Conservation (phyloP, 2,329 filamentous ascomycete genomes). For the Cercospora sp. region DNA sequence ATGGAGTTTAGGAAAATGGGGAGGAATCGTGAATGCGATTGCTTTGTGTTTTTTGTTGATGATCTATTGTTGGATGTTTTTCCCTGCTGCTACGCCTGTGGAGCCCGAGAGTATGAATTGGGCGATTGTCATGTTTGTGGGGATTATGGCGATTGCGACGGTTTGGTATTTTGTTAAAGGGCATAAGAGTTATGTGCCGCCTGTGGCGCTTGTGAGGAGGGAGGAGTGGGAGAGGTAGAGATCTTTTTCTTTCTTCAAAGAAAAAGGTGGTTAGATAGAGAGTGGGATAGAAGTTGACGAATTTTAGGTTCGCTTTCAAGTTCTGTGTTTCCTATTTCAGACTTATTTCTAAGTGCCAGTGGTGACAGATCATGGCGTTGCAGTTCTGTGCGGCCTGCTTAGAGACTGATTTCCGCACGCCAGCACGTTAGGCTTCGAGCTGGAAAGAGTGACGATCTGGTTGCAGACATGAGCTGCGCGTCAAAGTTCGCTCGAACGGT, state of each 20-base stretch:
- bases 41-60: slow-evolving; percentile 10
- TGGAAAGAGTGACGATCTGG: no score
- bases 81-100: slow-evolving; percentile 33
- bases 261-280: no score
- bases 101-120: slow-evolving; percentile 50
- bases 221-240: slow-evolving; percentile 5
- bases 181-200: slow-evolving; percentile 35
- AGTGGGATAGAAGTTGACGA: not conserved
- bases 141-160: slow-evolving; percentile 2
- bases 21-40: slow-evolving; percentile 14
- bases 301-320: not conserved
- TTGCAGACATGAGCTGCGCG: no score
- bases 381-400: not conserved
- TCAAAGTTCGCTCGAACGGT: no score
- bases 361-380: no score
- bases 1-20: not conserved
- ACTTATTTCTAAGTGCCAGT: no score
- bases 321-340: not conserved
- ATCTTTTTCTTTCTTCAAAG: no score
- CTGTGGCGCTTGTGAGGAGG: slow-evolving; percentile 24
- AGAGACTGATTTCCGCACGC: no score
- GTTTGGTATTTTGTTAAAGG: slow-evolving; percentile 40
- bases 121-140: slow-evolving; percentile 47
- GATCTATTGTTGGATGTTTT: slow-evolving; percentile 16
- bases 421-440: no score